Percentiles rank a stretch among this genome's conserved stretches.
Conservation (phyloP, 805 yeast species). For the Maudiozyma turicensis region DNA sequence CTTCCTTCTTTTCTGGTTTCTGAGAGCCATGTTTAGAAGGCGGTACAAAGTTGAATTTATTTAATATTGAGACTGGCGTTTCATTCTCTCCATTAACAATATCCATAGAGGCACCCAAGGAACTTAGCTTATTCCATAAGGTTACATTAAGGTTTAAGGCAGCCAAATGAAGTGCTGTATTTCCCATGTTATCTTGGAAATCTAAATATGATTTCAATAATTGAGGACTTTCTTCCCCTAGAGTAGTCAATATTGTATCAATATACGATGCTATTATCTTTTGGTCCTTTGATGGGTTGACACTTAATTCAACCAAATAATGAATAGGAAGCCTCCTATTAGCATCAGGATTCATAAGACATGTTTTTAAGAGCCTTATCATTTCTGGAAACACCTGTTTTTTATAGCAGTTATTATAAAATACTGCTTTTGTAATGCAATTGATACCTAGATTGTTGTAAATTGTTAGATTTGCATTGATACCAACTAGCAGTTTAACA, state of each 20-base stretch:
- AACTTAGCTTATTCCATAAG: constrained; percentile 24
- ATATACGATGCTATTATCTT: constrained; percentile 48
- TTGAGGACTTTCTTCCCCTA: constrained; percentile 32
- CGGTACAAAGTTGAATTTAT: constrained; percentile 21
- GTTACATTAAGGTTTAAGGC: constrained; percentile 29
- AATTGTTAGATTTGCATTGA: constrained; percentile 51
- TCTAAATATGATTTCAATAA: constrained; percentile 52
- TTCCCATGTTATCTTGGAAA: constrained; percentile 74
- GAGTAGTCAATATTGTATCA: constrained; percentile 36
- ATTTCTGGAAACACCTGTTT: constrained; percentile 49
- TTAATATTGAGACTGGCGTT: constrained; percentile 23
- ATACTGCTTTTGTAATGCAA: constrained; percentile 56
- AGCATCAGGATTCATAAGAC: constrained; percentile 61
- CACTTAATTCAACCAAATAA: constrained; percentile 48
- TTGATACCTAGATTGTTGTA: constrained; percentile 54
- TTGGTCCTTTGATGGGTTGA: constrained; percentile 38
- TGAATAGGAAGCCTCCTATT: constrained; percentile 69
- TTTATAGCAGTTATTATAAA: constrained; percentile 66
- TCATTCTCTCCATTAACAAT: constrained; percentile 23
- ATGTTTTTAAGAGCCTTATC: constrained; percentile 49
- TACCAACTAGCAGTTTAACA: constrained; percentile 41
- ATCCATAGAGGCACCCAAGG: constrained; percentile 26
- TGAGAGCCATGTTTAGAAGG: constrained; percentile 6
- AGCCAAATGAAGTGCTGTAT: constrained; percentile 78
- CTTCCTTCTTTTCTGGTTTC: background rate